A percentile compares a stretch with the other conserved stretches of the same genome.
Evolutionary conservation across 176 grass and related monocot genomes (phyloP).

Genomic region (Paspalum notatum): DNA sequence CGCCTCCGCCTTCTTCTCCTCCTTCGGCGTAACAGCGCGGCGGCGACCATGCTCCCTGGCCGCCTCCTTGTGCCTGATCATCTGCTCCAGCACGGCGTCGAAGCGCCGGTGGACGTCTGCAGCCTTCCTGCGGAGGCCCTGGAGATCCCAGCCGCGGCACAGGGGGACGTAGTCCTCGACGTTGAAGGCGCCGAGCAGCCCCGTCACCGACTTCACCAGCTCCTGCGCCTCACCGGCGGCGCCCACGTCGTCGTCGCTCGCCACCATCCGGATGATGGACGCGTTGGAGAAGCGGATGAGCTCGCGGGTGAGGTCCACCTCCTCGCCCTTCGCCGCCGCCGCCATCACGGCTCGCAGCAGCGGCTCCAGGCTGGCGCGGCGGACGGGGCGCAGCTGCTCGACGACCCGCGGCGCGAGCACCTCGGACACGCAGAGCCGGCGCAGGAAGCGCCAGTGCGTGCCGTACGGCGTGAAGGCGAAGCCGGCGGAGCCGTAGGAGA

Average conservation of each 20-base stretch:
- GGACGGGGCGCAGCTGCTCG: slow-evolving; percentile 56
- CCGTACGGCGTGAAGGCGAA: slow-evolving; percentile 74
- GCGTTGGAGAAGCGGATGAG: slow-evolving; percentile 62
- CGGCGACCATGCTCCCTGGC: neutral
- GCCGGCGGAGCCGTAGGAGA: slow-evolving; percentile 57
- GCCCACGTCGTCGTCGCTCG: slow-evolving; percentile 41
- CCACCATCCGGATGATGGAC: slow-evolving; percentile 57
- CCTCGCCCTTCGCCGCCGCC: neutral
- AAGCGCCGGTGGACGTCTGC: slow-evolving; percentile 52
- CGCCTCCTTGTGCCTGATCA: slow-evolving; percentile 59
- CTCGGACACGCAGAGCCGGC: slow-evolving; percentile 68
- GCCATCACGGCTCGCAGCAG: slow-evolving; percentile 27
- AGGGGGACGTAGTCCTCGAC: slow-evolving; percentile 56
- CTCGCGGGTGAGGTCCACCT: slow-evolving; percentile 53
- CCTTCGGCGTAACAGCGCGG: neutral
- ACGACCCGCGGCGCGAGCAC: slow-evolving; percentile 67
- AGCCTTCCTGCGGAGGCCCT: slow-evolving; percentile 58
- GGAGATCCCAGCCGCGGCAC: slow-evolving; percentile 64
- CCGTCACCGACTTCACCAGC: slow-evolving; percentile 58
- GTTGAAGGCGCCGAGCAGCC: slow-evolving; percentile 68
- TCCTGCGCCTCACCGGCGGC: slow-evolving; percentile 46
- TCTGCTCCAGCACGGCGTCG: slow-evolving; percentile 64
- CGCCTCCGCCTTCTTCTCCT: neutral
- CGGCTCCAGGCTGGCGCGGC: slow-evolving; percentile 32
- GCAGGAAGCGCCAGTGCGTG: slow-evolving; percentile 68